Evolutionary conservation across 495 filamentous ascomycete genomes (phyloP).

Genomic region (Lentithecium fluviatile): DNA sequence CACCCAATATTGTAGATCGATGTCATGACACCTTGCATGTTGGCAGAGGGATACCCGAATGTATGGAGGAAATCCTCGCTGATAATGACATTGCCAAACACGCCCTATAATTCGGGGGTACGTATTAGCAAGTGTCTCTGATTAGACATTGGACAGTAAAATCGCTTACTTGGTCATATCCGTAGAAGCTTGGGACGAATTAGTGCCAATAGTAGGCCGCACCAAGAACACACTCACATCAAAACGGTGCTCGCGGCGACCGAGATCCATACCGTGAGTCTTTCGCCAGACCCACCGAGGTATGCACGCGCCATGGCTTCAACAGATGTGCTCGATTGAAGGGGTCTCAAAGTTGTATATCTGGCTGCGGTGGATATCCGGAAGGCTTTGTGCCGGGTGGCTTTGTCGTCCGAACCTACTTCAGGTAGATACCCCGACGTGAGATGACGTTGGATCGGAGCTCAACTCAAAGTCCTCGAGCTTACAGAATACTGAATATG

Average conservation of each 20-base stretch:
- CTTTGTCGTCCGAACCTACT: too few species aligned
- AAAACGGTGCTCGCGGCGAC: constrained; percentile 29
- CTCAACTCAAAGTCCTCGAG: background rate
- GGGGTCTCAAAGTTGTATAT: background rate
- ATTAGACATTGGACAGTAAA: too few species aligned
- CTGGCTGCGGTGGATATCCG: too few species aligned
- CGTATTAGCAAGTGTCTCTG: too few species aligned
- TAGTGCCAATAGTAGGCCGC: background rate
- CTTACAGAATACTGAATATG: background rate
- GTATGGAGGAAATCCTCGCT: constrained; percentile 29
- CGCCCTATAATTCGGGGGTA: too few species aligned
- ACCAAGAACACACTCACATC: background rate
- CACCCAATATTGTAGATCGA: constrained; percentile 36
- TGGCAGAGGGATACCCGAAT: constrained; percentile 30
- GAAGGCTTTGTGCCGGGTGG: too few species aligned
- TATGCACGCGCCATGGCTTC: constrained; percentile 28
- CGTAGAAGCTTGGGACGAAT: constrained; percentile 16
- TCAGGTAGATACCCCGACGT: too few species aligned
- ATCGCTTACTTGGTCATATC: constrained; percentile 33
- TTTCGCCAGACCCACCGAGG: constrained; percentile 33
- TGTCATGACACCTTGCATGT: constrained; percentile 36
- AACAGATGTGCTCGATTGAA: background rate
- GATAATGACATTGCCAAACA: constrained; percentile 36
- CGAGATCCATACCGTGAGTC: constrained; percentile 32
- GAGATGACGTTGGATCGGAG: too few species aligned